These are phyloP conservation scores for Salvia rosmarinus DNA, from an alignment of 257 asterid species.

Conservation along the genomic window DNA sequence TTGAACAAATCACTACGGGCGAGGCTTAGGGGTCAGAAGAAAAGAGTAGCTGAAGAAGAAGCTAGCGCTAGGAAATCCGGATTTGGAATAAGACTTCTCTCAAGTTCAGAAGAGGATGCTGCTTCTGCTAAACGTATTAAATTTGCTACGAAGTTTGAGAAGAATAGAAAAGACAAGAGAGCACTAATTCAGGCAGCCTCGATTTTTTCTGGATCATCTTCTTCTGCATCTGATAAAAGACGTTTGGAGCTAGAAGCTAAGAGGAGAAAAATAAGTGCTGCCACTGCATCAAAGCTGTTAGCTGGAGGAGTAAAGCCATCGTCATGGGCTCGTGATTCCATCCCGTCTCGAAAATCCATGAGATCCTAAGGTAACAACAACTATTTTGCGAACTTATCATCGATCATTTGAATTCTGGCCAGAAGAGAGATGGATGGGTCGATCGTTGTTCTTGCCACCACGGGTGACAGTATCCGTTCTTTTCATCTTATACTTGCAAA, in stretches of 20 bases:
- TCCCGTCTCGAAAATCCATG: constrained; percentile 32
- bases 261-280: constrained; percentile 75
- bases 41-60: constrained; percentile 92
- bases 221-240: constrained; percentile 45
- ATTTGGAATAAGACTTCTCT: constrained; percentile 76
- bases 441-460: background rate
- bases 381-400: background rate
- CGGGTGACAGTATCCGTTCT: background rate
- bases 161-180: constrained; percentile 74
- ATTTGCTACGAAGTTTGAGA: constrained; percentile 68
- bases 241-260: constrained; percentile 73
- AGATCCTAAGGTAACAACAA: constrained; percentile 22
- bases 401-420: background rate
- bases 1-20: constrained; percentile 78
- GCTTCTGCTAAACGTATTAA: constrained; percentile 63
- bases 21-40: constrained; percentile 81
- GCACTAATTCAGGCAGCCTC: constrained; percentile 72
- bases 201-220: constrained; percentile 76
- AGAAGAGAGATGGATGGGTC: background rate
- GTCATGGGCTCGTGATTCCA: constrained; percentile 52
- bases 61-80: constrained; percentile 69
- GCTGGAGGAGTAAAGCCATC: constrained; percentile 80
- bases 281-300: constrained; percentile 64
- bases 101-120: constrained; percentile 72
- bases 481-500: background rate